Evolutionary conservation across 225 moss, liverwort and hornwort species (phyloP).

Genomic region (Antitrichia curtipendula): DNA sequence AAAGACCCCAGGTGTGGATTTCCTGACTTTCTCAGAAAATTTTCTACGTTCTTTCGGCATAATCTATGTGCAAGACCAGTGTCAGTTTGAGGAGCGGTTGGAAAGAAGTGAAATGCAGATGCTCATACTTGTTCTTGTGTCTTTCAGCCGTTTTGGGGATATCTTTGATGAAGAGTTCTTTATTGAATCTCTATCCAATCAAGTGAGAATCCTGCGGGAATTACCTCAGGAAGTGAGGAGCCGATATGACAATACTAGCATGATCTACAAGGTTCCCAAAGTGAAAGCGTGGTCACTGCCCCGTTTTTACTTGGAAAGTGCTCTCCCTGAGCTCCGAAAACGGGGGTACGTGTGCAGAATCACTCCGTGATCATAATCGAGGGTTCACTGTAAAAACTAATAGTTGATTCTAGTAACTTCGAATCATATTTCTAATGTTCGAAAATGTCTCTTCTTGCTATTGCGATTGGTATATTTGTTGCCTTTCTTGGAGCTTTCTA

Average conservation of each 20-base stretch:
- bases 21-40: not conserved
- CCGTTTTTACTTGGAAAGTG: constrained; percentile 58
- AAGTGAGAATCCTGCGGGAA: constrained; percentile 62
- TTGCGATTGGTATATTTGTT: not conserved
- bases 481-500: not conserved
- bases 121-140: not conserved
- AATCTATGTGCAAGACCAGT: not conserved
- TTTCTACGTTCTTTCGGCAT: not conserved
- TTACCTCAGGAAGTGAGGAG: constrained; percentile 51
- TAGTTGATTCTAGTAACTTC: not conserved
- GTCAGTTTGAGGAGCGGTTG: not conserved
- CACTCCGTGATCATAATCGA: not conserved
- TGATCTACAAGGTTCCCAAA: constrained; percentile 63
- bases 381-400: not conserved
- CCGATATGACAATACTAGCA: constrained; percentile 55
- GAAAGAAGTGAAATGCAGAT: not conserved
- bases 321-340: constrained; percentile 62
- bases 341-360: constrained; percentile 36
- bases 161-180: constrained; percentile 84
- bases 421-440: not conserved
- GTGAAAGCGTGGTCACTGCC: constrained; percentile 75
- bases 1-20: constrained; percentile 77
- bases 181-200: constrained; percentile 51
- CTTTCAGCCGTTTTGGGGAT: constrained; percentile 68
- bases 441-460: not conserved